Base-by-base conservation (phyloP, 1,284 basidiomycete genomes). In the Naganishia cerealis region DNA sequence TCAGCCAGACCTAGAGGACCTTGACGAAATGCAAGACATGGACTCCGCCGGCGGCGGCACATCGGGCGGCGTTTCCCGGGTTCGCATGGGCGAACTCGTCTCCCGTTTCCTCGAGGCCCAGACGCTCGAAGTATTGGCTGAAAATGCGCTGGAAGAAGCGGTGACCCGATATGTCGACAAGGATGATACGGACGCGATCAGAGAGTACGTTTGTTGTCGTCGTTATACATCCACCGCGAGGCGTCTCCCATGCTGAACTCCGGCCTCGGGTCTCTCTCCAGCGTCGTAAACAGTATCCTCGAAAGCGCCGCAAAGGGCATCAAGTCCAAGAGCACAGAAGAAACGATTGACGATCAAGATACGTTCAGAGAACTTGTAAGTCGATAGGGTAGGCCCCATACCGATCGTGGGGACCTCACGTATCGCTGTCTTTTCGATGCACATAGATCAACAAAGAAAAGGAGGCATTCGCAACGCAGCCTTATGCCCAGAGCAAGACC, bases 121-220 rank as follows among this genome's bases (percentile, higher is more conserved):
- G 81, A 90, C 92, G 75, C 81, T 96, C 73, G 91, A 94, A 79
- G 82, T 96, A 57, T 81, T 97, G 18, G 90, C 89, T 1, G 91
- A 94, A 80, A 84, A 83, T 52, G 91, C 90, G 21, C 90, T 97
- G 88, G 88, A 89, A 55, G 89, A 92, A 76, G 94, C 94, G 8
- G 92, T 97, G 67, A 89, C 91, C 82, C 85, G 88, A 76, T 96
- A 91, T 80, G 92, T 97, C 67, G 93, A 95, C 78, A 97, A 97
- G 83, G 94, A 95, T 74, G 92, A 94, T 79, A 87, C 86, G 53
- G 90, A 94, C 82, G 90, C 94, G 4, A 94, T 97, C 76, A 87
- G 88, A 71, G 86, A 83, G 93, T 94, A 71, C 73, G 88, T 86
- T 6, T 36, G 39, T 65, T 55, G 13, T 12, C 62, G 2, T 42